Base-by-base conservation (phyloP, 345 rosid species). In the Streptanthus diversifolius region DNA sequence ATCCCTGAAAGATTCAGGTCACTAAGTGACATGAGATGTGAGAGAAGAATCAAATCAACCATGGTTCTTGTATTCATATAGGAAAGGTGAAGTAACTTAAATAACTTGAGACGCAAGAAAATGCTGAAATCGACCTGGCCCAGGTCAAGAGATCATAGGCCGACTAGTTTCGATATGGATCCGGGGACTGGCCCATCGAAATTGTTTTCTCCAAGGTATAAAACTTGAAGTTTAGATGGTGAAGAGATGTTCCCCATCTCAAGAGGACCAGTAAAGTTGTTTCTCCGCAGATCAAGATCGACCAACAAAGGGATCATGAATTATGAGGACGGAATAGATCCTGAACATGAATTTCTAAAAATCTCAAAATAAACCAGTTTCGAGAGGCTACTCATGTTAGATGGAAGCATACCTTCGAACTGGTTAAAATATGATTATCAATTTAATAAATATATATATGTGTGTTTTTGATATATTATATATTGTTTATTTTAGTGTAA, bases 141-240 rank as follows among this genome's bases (percentile, higher is more conserved):
- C 22, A 44, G 11, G 10, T 15, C 49, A 15, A 15, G 49, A 15
- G 2, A 44, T 4, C 21, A 0, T 2, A 68, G 39, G 0, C 12
- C 7, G 7, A 11, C 39, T 9, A 53, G 52, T 40, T 39, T 68
- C 7, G 72, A 68, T 52, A 68, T 39, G 11, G 71, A 82, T 1
- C 36, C 0, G 0, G 75, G 75, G 14, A 78, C 77, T 5, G 30
- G 72, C 0, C 81, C 82, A 17, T 11, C 45, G 4, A 82, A 79
- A 13, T 53, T 71, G 41, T 80, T 84, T 5, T 62, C 69, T 51
- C 24, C 43, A 53, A 72, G 2, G 8, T 0, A 2, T 8, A 72
- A 39, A 0, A 0, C 0, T 17, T 0, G 0, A 39, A 72, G 61
- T 44, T 8, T 17, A 17, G 77, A 55, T 72, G 15, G 54, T 49